Conservation (phyloP, 1,284 basidiomycete genomes). For the Ganoderma lingzhi region DNA sequence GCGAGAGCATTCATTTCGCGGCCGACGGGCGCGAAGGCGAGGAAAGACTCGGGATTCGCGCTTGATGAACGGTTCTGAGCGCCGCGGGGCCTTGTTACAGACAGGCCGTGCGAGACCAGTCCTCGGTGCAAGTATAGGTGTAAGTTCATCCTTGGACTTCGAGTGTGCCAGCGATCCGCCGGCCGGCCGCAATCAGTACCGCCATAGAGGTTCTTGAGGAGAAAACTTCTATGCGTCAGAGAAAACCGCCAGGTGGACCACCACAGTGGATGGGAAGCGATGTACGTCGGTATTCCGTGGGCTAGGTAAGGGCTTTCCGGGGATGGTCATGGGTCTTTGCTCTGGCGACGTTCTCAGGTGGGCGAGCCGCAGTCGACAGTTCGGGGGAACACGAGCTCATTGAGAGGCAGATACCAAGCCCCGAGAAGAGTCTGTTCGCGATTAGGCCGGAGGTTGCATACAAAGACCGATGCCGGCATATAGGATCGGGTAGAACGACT, state of each 20-base stretch:
- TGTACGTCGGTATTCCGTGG: not conserved
- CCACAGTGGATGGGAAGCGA: not conserved
- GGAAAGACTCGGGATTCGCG: not conserved
- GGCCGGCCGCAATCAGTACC: constrained; percentile 1
- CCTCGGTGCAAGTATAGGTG: not conserved
- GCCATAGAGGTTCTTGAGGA: constrained; percentile 4
- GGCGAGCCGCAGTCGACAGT: constrained; percentile 27
- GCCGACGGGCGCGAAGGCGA: not conserved
- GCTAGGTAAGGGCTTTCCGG: constrained; percentile 1
- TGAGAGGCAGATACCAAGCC: not conserved
- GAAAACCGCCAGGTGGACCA: no score
- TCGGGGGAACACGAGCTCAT: not conserved
- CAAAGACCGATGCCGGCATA: not conserved
- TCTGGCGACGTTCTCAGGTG: constrained; percentile 19
- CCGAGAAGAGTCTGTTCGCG: not conserved
- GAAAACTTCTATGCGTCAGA: constrained; percentile 3
- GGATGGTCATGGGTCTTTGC: constrained; percentile 17
- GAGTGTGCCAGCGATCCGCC: not conserved
- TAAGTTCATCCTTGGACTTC: not conserved
- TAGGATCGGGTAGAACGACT: not conserved
- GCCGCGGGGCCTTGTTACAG: not conserved
- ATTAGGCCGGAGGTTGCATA: not conserved
- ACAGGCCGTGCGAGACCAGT: not conserved
- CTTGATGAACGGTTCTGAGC: not conserved
- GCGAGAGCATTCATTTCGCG: not conserved